Evolutionary conservation across 768 basidiomycete genomes (phyloP).

Genomic region (Saitozyma podzolica): DNA sequence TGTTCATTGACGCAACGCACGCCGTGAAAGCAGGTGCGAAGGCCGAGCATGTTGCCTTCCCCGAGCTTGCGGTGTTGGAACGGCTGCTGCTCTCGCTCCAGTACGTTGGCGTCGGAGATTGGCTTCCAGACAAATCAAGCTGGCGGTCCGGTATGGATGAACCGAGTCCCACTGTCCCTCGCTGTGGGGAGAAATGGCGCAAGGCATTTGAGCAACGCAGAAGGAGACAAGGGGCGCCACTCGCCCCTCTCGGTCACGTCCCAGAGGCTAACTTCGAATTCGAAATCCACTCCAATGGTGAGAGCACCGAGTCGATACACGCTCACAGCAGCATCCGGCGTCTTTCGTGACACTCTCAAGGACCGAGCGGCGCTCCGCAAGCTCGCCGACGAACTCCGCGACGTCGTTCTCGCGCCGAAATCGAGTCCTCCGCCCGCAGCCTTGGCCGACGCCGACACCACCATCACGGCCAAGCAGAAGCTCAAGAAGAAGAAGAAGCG

Average conservation of each 20-base stretch:
- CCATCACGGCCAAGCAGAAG: conserved; percentile 43
- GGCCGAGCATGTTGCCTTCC: conserved; percentile 11
- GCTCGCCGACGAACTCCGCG: conserved; percentile 25
- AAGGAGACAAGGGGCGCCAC: too few relatives aligned
- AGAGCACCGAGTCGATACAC: too few relatives aligned
- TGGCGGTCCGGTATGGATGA: conserved; percentile 27
- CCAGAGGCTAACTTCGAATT: conserved; percentile 50
- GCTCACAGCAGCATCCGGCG: too few relatives aligned
- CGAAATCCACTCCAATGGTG: conserved; percentile 16
- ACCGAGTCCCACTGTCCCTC: too few relatives aligned
- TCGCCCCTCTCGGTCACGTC: conserved; percentile 5
- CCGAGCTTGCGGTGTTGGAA: conserved; percentile 39
- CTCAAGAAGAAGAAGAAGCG: conserved; percentile 87
- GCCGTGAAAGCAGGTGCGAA: conserved; percentile 7
- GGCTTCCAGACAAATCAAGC: conserved; percentile 38
- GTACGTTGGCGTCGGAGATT: conserved; percentile 30
- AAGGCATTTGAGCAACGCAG: conserved; percentile 15
- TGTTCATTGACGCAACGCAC: conserved; percentile 33
- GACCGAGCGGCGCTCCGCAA: conserved; percentile 27
- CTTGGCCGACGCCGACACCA: too few relatives aligned
- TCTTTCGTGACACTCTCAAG: background rate
- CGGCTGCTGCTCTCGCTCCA: conserved; percentile 38
- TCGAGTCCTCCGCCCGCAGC: too few relatives aligned
- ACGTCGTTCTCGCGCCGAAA: conserved; percentile 17
- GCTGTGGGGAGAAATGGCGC: conserved; percentile 12